These are phyloP conservation scores for Lojkania enalia DNA, from an alignment of 2,329 filamentous ascomycete species.

Conservation along the genomic window DNA sequence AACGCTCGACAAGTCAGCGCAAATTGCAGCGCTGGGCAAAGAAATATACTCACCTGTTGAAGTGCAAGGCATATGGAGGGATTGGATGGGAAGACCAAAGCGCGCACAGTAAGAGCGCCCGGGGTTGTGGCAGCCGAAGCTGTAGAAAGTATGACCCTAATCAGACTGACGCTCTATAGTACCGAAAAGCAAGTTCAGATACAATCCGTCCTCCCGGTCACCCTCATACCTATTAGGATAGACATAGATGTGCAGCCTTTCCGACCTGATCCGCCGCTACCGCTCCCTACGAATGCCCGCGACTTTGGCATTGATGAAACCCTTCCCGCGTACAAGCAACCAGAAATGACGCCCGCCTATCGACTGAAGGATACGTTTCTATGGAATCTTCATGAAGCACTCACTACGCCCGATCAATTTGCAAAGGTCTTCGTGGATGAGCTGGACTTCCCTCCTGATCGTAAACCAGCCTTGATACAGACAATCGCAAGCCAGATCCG, in stretches of 20 bases:
- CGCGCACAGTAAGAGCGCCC: constrained; percentile 50
- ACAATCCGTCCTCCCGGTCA: constrained; percentile 78
- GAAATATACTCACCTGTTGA: constrained; percentile 78
- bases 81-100: constrained; percentile 84
- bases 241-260: constrained; percentile 88
- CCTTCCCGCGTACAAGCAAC: constrained; percentile 75
- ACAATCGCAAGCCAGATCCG: constrained; percentile 94
- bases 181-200: constrained; percentile 65
- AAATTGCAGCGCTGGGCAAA: constrained; percentile 78
- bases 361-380: constrained; percentile 93
- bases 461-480: constrained; percentile 64
- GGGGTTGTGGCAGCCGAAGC: too few species aligned
- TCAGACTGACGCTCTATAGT: constrained; percentile 34
- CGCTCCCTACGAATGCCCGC: constrained; percentile 62
- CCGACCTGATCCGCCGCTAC: constrained; percentile 66
- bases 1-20: constrained; percentile 62
- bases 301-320: constrained; percentile 68
- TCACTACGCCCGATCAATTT: constrained; percentile 94
- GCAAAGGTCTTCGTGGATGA: constrained; percentile 90
- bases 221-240: constrained; percentile 92
- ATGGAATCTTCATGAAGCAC: constrained; percentile 95
- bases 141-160: too few species aligned
- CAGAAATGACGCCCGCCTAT: constrained; percentile 80
- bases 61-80: constrained; percentile 87
- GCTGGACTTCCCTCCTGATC: constrained; percentile 80